Evolutionary conservation across 1,139 yeast species (phyloP), one percentile per base, ranked within the genome.

Genomic region (Sugiyamaella grinbergsii): DNA sequence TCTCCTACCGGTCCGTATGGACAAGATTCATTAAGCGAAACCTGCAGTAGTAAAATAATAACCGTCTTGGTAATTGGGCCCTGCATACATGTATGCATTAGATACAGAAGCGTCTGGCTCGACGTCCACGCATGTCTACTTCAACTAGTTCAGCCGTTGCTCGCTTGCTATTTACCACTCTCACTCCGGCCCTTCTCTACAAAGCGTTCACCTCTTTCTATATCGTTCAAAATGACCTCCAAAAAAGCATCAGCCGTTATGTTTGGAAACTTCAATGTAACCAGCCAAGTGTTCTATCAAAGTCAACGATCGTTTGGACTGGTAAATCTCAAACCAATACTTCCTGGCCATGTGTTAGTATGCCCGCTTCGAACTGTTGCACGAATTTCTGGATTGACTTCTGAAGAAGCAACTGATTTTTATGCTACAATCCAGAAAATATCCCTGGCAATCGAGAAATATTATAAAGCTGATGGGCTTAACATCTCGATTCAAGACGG

Each of bases 401-500:
- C 74, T 0, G 90, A 80, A 50, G 98, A 93, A 70, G 79, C 85
- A 5, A 67, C 72, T 2, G 98, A 93, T 65, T 87, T 84, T 64
- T 89, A 89, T 77, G 69, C 70, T 36, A 80, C 95, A 0, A 73
- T 93, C n/a, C 96, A 88, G 58, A 64, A 77, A 47, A 75, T 93
- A 0, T 83, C 89, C 55, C 69, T 71, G 51, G 85, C 87, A 57
- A 82, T 93, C 24, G 81, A 77, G 57, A 64, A 74, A 53, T 71
- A 76, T 13, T 90, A 84, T 66, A 75, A 81, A 41, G 95, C 96
- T 0, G 95, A 90, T 59, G 74, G 95, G 0, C 67, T 89, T 54
- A 93, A 93, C 64, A 78, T 93, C 26, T 90, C 97, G 13, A 88
- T 93, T 52, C 98, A 93, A 65, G 98, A 93, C 66, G 98, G 98